Conservation (phyloP, 148 eudicot species). For the Tetragonia tetragonoides region DNA sequence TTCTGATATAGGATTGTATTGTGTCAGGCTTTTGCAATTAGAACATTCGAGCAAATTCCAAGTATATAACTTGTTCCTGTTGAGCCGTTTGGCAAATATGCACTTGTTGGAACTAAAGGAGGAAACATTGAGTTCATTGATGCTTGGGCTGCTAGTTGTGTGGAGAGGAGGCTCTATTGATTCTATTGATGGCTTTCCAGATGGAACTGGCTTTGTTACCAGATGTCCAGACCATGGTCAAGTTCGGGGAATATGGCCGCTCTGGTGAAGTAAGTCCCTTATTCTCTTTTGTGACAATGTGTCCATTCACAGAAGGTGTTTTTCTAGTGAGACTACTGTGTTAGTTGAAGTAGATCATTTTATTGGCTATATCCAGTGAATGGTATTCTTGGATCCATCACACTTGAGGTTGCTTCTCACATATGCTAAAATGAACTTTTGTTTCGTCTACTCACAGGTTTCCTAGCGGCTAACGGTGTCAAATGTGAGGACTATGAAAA, state of each 20-base stretch:
- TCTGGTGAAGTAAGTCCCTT: conserved; percentile 57
- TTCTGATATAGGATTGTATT: no score
- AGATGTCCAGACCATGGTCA: conserved; percentile 93
- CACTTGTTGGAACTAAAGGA: conserved; percentile 86
- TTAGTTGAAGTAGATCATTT: no score
- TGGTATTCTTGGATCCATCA: no score
- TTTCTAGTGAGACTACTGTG: no score
- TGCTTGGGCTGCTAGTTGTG: conserved; percentile 78
- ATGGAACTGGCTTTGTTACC: conserved; percentile 75
- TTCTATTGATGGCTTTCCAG: conserved; percentile 64
- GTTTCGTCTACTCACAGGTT: conserved; percentile 41
- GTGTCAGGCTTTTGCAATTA: no score
- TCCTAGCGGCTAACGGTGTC: conserved; percentile 56
- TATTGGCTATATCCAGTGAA: no score
- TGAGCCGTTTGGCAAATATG: conserved; percentile 55
- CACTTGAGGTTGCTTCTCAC: no score
- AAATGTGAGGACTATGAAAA: conserved; percentile 56
- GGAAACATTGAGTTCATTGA: conserved; percentile 83
- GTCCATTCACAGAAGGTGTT: background rate
- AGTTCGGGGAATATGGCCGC: conserved; percentile 77
- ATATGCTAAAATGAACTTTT: no score
- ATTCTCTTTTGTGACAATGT: no score
- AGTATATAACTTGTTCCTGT: conserved; percentile 49
- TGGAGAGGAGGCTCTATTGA: conserved; percentile 76
- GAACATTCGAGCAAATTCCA: no score